These are phyloP conservation scores for Aspergillus affinis DNA, from an alignment of 495 filamentous ascomycete species.

Conservation along the genomic window DNA sequence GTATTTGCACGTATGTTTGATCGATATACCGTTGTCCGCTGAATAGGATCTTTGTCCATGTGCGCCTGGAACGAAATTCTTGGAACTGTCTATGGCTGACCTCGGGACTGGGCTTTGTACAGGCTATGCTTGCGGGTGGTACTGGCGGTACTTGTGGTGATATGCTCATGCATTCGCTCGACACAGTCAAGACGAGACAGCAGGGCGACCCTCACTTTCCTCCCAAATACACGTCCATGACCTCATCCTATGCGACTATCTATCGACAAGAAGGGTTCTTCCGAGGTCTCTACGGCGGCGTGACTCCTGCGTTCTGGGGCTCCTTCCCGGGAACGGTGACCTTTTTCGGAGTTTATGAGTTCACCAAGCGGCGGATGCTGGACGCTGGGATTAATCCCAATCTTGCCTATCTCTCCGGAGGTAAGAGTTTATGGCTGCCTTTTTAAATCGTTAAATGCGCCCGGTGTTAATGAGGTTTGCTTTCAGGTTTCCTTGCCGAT, in stretches of 20 bases:
- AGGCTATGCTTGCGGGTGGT: slow-evolving; percentile 96
- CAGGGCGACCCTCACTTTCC: slow-evolving; percentile 93
- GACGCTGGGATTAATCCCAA: slow-evolving; percentile 75
- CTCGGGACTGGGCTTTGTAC: neutral
- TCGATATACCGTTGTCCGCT: neutral
- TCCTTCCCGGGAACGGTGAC: slow-evolving; percentile 92
- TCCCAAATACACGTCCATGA: slow-evolving; percentile 86
- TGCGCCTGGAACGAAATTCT: neutral
- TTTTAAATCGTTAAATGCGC: neutral
- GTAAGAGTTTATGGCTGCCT: slow-evolving; percentile 40
- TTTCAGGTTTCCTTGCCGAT: slow-evolving; percentile 80
- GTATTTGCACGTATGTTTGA: slow-evolving; percentile 61
- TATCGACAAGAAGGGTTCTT: slow-evolving; percentile 86
- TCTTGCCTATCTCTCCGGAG: slow-evolving; percentile 80
- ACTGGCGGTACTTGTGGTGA: slow-evolving; percentile 89
- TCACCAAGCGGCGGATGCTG: slow-evolving; percentile 85
- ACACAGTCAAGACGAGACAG: slow-evolving; percentile 98
- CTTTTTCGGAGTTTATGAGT: slow-evolving; percentile 97
- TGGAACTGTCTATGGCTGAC: neutral
- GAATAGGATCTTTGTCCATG: neutral
- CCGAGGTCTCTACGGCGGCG: slow-evolving; percentile 90
- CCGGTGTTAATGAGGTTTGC: slow-evolving; percentile 1
- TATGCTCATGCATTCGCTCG: slow-evolving; percentile 97
- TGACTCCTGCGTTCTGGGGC: slow-evolving; percentile 82
- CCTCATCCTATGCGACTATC: slow-evolving; percentile 86